Evolutionary conservation across 495 filamentous ascomycete species (phyloP).

Genomic region (Aspergillus steynii): DNA sequence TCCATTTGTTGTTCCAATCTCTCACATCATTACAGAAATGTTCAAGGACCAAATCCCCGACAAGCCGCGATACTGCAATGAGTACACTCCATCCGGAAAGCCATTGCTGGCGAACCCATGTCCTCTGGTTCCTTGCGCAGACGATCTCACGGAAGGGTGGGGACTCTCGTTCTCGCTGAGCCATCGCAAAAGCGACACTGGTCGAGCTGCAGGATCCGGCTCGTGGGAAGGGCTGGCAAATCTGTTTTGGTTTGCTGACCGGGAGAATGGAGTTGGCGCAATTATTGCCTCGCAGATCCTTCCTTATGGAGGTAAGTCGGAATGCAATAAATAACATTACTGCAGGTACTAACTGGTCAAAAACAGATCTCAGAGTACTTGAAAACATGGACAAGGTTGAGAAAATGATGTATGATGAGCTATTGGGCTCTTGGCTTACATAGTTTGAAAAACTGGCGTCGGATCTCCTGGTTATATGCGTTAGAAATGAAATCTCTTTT

Average conservation of each 20-base stretch:
- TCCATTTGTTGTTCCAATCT: too few relatives aligned
- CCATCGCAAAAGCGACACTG: conserved; percentile 37
- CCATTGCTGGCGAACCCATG: conserved; percentile 49
- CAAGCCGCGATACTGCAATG: conserved; percentile 49
- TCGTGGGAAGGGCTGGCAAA: conserved; percentile 62
- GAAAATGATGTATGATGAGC: conserved; percentile 2
- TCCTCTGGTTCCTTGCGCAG: conserved; percentile 51
- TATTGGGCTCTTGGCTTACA: neutral
- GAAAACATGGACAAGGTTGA: neutral
- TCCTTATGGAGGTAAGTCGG: conserved; percentile 44
- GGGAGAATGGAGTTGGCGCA: conserved; percentile 58
- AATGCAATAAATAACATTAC: neutral
- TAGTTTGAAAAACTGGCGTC: too few relatives aligned
- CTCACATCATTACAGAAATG: conserved; percentile 37
- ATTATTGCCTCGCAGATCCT: conserved; percentile 59
- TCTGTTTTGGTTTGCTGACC: conserved; percentile 62
- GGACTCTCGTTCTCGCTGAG: conserved; percentile 58
- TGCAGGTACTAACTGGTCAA: neutral
- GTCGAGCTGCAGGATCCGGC: conserved; percentile 46
- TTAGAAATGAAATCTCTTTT: too few relatives aligned
- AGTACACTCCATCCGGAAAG: conserved; percentile 48
- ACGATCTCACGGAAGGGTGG: conserved; percentile 58
- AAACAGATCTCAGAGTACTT: neutral
- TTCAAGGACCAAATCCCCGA: conserved; percentile 61
- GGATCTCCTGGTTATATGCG: too few relatives aligned